A percentile compares a stretch with the other conserved stretches of the same genome.
Conservation (phyloP, 164 flowering plant species). For the Platanus orientalis region DNA sequence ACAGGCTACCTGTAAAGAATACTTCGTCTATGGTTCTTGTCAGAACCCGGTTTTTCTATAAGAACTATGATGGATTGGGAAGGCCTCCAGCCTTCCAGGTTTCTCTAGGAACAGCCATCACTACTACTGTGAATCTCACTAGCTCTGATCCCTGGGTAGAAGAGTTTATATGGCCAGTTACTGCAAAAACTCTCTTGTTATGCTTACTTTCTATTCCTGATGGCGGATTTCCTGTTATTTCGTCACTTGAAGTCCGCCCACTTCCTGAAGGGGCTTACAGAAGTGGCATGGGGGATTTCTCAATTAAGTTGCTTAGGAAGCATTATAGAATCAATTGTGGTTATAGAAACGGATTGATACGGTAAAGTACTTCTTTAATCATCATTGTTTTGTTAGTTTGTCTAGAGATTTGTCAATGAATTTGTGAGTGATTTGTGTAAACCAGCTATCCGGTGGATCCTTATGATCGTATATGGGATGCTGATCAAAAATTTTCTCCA, state of each 20-base stretch:
- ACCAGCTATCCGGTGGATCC: slow-evolving; percentile 75
- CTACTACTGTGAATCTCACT: slow-evolving; percentile 43
- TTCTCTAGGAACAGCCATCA: slow-evolving; percentile 67
- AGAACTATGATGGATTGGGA: slow-evolving; percentile 62
- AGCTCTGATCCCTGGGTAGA: slow-evolving; percentile 68
- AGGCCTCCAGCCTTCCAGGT: slow-evolving; percentile 69
- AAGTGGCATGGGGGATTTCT: slow-evolving; percentile 35
- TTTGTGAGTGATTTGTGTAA: slow-evolving; percentile 8
- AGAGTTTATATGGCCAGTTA: slow-evolving; percentile 67
- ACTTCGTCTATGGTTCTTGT: slow-evolving; percentile 51
- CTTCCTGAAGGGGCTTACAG: slow-evolving; percentile 64
- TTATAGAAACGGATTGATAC: slow-evolving; percentile 39
- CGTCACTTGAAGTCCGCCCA: slow-evolving; percentile 71
- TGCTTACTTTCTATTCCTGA: slow-evolving; percentile 54
- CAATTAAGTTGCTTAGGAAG: slow-evolving; percentile 46
- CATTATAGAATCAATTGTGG: slow-evolving; percentile 68
- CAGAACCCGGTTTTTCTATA: slow-evolving; percentile 61
- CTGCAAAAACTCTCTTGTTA: slow-evolving; percentile 44
- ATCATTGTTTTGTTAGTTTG: background rate
- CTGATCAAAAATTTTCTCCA: slow-evolving; percentile 57
- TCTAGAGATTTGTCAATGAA: background rate
- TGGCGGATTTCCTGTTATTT: slow-evolving; percentile 70
- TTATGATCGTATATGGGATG: slow-evolving; percentile 83
- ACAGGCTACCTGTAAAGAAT: slow-evolving; percentile 49
- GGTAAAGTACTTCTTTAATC: slow-evolving; percentile 30